These are phyloP conservation scores for Anthracocystis panici-leucophaei DNA, from an alignment of 1,284 basidiomycete species.

Conservation along the genomic window DNA sequence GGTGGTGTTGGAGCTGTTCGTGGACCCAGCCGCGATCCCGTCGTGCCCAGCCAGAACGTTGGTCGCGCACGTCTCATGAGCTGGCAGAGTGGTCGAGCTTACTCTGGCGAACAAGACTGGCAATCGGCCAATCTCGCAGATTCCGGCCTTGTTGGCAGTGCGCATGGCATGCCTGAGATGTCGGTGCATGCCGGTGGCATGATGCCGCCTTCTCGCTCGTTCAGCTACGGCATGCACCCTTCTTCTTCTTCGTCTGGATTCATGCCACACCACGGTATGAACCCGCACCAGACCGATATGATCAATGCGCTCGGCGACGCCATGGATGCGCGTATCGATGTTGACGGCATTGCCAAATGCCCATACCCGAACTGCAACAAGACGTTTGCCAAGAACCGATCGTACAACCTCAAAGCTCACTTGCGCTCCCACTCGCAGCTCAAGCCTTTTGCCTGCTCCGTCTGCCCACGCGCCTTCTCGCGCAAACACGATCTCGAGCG, in stretches of 20 bases:
- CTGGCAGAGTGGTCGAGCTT: slow-evolving; percentile 37
- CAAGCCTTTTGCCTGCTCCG: slow-evolving; percentile 65
- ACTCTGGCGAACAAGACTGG: slow-evolving; percentile 31
- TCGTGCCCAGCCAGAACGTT: slow-evolving; percentile 45
- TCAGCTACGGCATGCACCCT: slow-evolving; percentile 29
- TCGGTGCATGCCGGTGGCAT: slow-evolving; percentile 31
- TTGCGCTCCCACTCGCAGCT: slow-evolving; percentile 62
- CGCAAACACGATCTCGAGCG: slow-evolving; percentile 68
- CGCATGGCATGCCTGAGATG: slow-evolving; percentile 16
- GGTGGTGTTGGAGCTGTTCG: slow-evolving; percentile 13
- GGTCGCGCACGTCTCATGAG: slow-evolving; percentile 46
- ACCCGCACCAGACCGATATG: slow-evolving; percentile 48
- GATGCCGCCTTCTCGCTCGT: slow-evolving; percentile 41
- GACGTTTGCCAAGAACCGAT: slow-evolving; percentile 66
- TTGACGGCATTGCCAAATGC: slow-evolving; percentile 60
- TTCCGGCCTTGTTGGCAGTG: slow-evolving; percentile 5
- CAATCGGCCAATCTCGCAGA: slow-evolving; percentile 27
- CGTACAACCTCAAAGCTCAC: slow-evolving; percentile 66
- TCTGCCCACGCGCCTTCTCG: slow-evolving; percentile 65
- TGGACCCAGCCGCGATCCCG: slow-evolving; percentile 29
- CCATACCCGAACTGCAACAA: slow-evolving; percentile 64
- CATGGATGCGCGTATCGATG: slow-evolving; percentile 58
- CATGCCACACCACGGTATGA: slow-evolving; percentile 37
- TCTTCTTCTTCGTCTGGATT: slow-evolving; percentile 18
- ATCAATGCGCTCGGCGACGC: slow-evolving; percentile 59